Evolutionary conservation across 495 filamentous ascomycete species (phyloP).

Genomic region (Hypoxylon perforatum): DNA sequence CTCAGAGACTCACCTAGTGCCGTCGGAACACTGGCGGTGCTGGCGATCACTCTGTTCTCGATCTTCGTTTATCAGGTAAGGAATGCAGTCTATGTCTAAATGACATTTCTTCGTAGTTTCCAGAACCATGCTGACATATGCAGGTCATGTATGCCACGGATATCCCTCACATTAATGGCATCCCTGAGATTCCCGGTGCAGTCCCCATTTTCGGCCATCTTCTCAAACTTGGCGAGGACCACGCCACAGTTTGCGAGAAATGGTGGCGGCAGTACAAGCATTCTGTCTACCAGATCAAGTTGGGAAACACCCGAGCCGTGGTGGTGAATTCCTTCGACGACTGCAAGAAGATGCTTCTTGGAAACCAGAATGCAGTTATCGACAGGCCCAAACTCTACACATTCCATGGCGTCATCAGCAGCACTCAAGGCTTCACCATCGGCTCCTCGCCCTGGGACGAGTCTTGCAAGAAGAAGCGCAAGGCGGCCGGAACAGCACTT

Average conservation of each 20-base stretch:
- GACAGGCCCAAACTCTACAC: conserved; percentile 61
- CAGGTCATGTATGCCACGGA: conserved; percentile 16
- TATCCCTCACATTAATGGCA: conserved; percentile 50
- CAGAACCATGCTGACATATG: not conserved
- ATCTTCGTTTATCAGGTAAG: conserved; percentile 8
- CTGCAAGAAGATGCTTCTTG: conserved; percentile 58
- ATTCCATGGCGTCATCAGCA: conserved; percentile 61
- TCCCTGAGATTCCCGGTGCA: conserved; percentile 64
- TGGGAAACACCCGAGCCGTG: conserved; percentile 64
- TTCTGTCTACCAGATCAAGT: conserved; percentile 66
- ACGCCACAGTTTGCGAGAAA: conserved; percentile 63
- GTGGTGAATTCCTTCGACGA: conserved; percentile 62
- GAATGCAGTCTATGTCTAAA: not conserved
- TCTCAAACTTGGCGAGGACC: conserved; percentile 65
- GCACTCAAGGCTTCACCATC: conserved; percentile 59
- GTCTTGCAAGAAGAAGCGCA: conserved; percentile 63
- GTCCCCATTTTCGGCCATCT: conserved; percentile 65
- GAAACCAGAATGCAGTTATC: conserved; percentile 60
- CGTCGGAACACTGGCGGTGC: not conserved
- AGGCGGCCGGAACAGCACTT: conserved; percentile 60
- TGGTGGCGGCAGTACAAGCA: conserved; percentile 64
- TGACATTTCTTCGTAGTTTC: not conserved
- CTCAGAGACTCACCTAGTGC: conserved; percentile 6
- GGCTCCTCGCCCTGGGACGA: conserved; percentile 63
- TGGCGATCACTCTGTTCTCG: not conserved